phyloP scores from a whole-genome alignment of 192 early-diverging fungal species.

The Podila epicladia region DNA sequence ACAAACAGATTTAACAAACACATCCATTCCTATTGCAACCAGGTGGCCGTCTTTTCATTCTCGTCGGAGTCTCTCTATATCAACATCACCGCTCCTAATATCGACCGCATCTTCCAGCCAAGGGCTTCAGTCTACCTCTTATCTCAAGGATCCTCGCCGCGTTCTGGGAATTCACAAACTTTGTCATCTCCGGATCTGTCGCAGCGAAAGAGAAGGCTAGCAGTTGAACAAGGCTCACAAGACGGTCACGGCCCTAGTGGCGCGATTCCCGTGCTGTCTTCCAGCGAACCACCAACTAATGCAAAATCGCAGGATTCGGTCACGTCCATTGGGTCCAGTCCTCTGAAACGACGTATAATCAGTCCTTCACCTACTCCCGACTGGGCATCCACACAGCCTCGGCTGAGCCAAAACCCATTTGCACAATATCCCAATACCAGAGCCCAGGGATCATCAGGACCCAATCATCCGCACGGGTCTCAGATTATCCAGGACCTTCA shows the following conservation, averaged over 20 bases:
- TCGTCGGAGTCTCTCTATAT: constrained; percentile 36
- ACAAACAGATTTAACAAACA: too few relatives aligned
- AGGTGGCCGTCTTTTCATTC: constrained; percentile 45
- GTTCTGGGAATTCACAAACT: not conserved
- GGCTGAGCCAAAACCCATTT: too few relatives aligned
- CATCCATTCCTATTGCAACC: not conserved
- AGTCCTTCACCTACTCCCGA: not conserved
- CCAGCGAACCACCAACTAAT: not conserved
- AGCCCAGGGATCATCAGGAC: not conserved
- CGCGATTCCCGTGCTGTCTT: not conserved
- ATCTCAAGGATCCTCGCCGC: constrained; percentile 37
- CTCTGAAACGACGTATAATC: not conserved
- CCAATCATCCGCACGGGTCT: not conserved
- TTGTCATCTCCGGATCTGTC: not conserved
- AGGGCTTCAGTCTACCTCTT: constrained; percentile 5
- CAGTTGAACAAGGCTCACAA: not conserved
- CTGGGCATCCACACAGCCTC: not conserved
- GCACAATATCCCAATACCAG: not conserved
- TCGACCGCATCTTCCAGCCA: constrained; percentile 15
- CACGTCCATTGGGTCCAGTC: not conserved
- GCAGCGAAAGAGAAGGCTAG: not conserved
- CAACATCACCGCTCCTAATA: constrained; percentile 33
- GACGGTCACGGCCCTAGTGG: not conserved
- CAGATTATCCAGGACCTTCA: not conserved
- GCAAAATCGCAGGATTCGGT: not conserved